Evolutionary conservation across 2,329 filamentous ascomycete species (phyloP), one percentile per base, ranked within the genome.

Genomic region (Myriosclerotinia curreyana): DNA sequence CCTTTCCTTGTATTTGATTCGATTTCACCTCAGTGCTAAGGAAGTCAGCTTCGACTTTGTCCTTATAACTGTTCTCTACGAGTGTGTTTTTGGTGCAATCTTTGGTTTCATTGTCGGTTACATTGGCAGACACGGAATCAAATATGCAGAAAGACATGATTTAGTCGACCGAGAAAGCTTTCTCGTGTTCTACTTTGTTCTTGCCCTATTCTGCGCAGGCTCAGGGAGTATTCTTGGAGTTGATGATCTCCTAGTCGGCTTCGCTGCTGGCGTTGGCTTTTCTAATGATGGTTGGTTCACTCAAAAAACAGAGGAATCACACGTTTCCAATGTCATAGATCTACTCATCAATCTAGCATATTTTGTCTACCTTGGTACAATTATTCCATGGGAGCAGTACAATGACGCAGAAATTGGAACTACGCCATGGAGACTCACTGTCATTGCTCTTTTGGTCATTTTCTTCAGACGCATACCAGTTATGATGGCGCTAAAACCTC

Each of bases 231-330:
- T 97, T 65, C 80, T 99, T 52, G 95, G 95, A 58, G 83, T 97
- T 72, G 95, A 99, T 75, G 95, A 99, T 76, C 79, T 99, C 59
- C 84, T 99, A 4, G 91, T 99, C 48, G 95, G 95, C 48, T 99
- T 99, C 73, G 88, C 94, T 17, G 92, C 91, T 63, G 95, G 95
- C 65, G 95, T 99, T n/a, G 95, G 95, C 62, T 99, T 99, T 80
- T 97, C 93, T 71, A 99, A 99, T 76, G 95, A 99, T 74, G 95
- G 95, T 69, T 99, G 95, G 95, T 99, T 99, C 73, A 90, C 91
- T 20, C 91, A 97, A 74, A 97, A 97, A 81, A 99, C 95, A 0
- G 95, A 99, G 75, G 95, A 99, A 77, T 94, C 95, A 0, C 95
- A 98, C 75, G 95, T 99, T 12, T 98, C 94, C 76, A 98, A 99